Base-by-base conservation (phyloP, 495 filamentous ascomycete genomes). In the Penicillium goetzii region DNA sequence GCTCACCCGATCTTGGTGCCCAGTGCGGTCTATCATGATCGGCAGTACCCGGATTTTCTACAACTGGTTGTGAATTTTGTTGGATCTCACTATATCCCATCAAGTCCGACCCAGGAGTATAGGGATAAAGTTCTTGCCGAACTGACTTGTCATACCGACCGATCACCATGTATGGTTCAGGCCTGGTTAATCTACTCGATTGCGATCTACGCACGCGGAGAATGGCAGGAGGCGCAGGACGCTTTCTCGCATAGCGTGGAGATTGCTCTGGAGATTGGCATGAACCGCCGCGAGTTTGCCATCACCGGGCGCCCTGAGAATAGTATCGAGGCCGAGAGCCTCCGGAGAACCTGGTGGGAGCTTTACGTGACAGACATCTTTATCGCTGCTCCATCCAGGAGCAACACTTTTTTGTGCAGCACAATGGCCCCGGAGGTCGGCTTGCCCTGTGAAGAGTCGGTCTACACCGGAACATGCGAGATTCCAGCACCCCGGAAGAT, bases 341-440 rank as follows among this genome's bases (percentile, higher is more conserved):
- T 78, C 55, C 66, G 76, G 56, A 66, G 78, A 36, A 80, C 78
- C 15, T 80, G 76, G 76, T 80, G 78, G 78, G 76, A 79, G 58
- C 66, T 80, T 6, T 78, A 74, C 41, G 71, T 79, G 45, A 70
- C 72, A 15, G 78, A 80, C 30, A 69, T 79, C 26, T 71, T 72
- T 58, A 73, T 77, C 61, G 71, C 77, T 2, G 68, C 73, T 25
- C 66, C 70, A 11, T 71, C 74, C 38, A 73, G 69, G 45, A 68
- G 60, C 9, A 69, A 69, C 15, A 68, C 66, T 3, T 69, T 76
- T 32, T 70, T 71, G 15, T 78, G 76, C 49, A 74, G 74, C 30
- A 67, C 64, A 4, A 69, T 78, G 55, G 47, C 72, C 0, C 66
- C 69, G 19, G 77, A 78, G n/a, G 76, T 78, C 6, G 68, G 64